A percentile compares a stretch with the other conserved stretches of the same genome.
These are phyloP conservation scores for Antrodiella citrinella DNA, from an alignment of 768 basidiomycete genomes.

Conservation along the genomic window DNA sequence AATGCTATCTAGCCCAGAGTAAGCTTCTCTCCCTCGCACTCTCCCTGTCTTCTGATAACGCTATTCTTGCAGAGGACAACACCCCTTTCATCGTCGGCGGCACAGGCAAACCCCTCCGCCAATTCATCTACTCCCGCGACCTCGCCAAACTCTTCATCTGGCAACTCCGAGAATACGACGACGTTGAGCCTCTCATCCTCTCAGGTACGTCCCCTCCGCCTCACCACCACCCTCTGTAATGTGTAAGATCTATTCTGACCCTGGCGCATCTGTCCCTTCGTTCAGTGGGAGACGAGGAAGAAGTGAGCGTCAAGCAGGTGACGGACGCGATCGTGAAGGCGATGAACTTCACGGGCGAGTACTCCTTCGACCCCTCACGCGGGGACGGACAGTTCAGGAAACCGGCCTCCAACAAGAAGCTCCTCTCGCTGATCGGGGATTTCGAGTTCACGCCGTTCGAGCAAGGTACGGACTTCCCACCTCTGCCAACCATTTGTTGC, in stretches of 20 bases:
- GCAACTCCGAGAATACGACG: slow-evolving; percentile 84
- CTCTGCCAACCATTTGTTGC: not conserved
- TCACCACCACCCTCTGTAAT: too few species aligned
- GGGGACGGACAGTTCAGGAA: slow-evolving; percentile 96
- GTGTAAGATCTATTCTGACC: not conserved
- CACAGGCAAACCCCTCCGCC: slow-evolving; percentile 88
- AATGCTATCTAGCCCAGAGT: slow-evolving; percentile 90
- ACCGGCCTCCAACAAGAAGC: slow-evolving; percentile 89
- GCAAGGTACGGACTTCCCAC: slow-evolving; percentile 39
- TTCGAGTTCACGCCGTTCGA: slow-evolving; percentile 94
- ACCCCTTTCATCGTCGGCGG: slow-evolving; percentile 86
- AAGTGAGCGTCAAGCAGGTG: slow-evolving; percentile 87
- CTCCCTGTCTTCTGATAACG: not conserved
- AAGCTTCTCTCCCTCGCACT: slow-evolving; percentile 14
- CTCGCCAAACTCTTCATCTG: slow-evolving; percentile 94
- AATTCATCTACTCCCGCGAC: slow-evolving; percentile 96
- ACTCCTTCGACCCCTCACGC: slow-evolving; percentile 70
- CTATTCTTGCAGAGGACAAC: slow-evolving; percentile 47
- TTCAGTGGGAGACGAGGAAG: slow-evolving; percentile 85
- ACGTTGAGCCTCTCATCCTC: slow-evolving; percentile 89
- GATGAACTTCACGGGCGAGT: slow-evolving; percentile 71
- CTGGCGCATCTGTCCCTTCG: not conserved
- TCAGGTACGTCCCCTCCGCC: slow-evolving; percentile 63
- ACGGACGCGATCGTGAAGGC: slow-evolving; percentile 87
- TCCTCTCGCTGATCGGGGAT: slow-evolving; percentile 63